Evolutionary conservation across 192 early-diverging fungal species (phyloP), one percentile per base, ranked within the genome.

Genomic region (Coemansia sp.): DNA sequence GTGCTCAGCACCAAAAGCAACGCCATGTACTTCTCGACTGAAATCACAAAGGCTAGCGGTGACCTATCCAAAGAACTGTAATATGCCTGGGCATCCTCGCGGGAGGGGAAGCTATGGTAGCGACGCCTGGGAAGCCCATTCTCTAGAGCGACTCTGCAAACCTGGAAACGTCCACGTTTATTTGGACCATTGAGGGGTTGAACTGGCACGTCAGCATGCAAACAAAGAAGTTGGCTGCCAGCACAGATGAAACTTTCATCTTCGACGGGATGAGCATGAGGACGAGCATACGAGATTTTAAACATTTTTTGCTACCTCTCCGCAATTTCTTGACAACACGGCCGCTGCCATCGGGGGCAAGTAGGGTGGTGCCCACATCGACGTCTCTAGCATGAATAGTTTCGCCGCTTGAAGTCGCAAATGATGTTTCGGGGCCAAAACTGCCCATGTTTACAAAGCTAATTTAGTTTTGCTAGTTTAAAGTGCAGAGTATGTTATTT

Each of bases 381-480:
- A 68, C 22, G 18, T 68, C 66, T 27, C 11, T 37, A 5, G 65
- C 65, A 17, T 15, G 58, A 8, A 68, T 22, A 1, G 41, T 26
- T 0, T 15, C 13, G 19, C 65, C 57, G 10, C 11, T 25, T 0
- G 58, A 58, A 13, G 65, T 68, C 25, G 65, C 65, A 55, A 68
- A 60, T 14, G 47, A 31, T 6, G 37, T 18, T 14, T 68, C 53
- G 8, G 58, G 58, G 8, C 65, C 58, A 30, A 58, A 58, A 22
- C 60, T 94, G 72, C 97, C 94, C 3, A 97, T 88, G 65, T 95
- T 91, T 8, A 93, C 92, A 60, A 96, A 97, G 78, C n/a, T n/a
- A n/a, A n/a, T n/a, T n/a, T n/a, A n/a, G n/a, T n/a, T n/a, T n/a
- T n/a, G n/a, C n/a, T n/a, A n/a, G n/a, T n/a, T n/a, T n/a, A n/a